phyloP scores from a whole-genome alignment of 768 basidiomycete genomes.

The Naganishia vaughanmartiniae region DNA sequence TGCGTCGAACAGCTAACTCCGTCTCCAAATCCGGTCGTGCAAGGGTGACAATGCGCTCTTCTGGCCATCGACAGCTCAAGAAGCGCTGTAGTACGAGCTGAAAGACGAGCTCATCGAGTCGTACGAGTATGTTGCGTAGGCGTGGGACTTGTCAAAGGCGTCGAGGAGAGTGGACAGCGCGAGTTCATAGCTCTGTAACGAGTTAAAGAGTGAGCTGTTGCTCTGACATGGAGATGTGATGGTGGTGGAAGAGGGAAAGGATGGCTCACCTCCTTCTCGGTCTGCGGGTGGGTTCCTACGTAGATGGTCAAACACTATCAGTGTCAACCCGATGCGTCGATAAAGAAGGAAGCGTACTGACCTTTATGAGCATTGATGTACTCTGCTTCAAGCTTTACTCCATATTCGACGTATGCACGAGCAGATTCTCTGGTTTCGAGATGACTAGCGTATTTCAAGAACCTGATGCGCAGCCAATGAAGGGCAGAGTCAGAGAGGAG shows the following conservation, averaged over 20 bases:
- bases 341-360: not conserved
- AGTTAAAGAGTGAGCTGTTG: not conserved
- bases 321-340: not conserved
- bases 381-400: slow-evolving; percentile 20
- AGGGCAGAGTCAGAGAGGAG: not conserved
- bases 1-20: no score
- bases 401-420: slow-evolving; percentile 21
- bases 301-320: not conserved
- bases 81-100: slow-evolving; percentile 10
- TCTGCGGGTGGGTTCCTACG: slow-evolving; percentile 7
- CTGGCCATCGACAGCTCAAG: not conserved
- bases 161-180: slow-evolving; percentile 1
- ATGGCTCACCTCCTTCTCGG: slow-evolving; percentile 5
- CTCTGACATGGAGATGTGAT: not conserved
- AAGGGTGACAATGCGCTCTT: no score
- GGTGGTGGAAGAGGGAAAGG: not conserved
- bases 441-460: slow-evolving; percentile 26
- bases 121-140: slow-evolving; percentile 15
- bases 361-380: slow-evolving; percentile 29
- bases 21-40: no score
- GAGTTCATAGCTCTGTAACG: slow-evolving; percentile 11
- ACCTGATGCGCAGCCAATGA: slow-evolving; percentile 17
- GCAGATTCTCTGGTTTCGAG: slow-evolving; percentile 14
- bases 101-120: slow-evolving; percentile 17
- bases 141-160: slow-evolving; percentile 10